Evolutionary conservation across 1,139 yeast species (phyloP).

Genomic region (Kodamaea alishanica): DNA sequence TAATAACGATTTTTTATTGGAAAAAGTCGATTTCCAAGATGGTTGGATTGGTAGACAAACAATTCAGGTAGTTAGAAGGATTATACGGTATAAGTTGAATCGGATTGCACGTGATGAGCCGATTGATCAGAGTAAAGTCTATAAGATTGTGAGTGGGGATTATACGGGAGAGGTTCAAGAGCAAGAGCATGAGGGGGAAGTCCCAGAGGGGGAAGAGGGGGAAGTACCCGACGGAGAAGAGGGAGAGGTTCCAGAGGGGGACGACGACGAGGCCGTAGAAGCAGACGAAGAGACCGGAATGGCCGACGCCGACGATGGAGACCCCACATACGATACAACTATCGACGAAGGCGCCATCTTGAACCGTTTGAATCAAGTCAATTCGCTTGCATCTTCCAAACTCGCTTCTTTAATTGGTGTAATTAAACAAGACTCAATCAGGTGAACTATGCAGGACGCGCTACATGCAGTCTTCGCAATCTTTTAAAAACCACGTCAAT

Average conservation of each 20-base stretch:
- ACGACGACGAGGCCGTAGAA: slow-evolving; percentile 11
- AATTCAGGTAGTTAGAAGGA: slow-evolving; percentile 59
- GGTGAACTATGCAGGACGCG: not conserved
- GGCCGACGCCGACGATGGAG: slow-evolving; percentile 14
- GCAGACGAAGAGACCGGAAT: slow-evolving; percentile 11
- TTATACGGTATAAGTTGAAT: slow-evolving; percentile 69
- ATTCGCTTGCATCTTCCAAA: slow-evolving; percentile 36
- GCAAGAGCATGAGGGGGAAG: slow-evolving; percentile 18
- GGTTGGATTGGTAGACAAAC: slow-evolving; percentile 78
- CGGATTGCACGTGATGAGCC: slow-evolving; percentile 47
- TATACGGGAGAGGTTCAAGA: slow-evolving; percentile 29
- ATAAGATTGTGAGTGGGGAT: slow-evolving; percentile 40
- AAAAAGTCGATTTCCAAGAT: slow-evolving; percentile 40
- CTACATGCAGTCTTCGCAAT: not conserved
- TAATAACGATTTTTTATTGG: slow-evolving; percentile 43
- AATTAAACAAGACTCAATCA: slow-evolving; percentile 40
- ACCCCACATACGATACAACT: slow-evolving; percentile 8
- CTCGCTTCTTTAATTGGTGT: slow-evolving; percentile 42
- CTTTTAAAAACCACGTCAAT: slow-evolving; percentile 2
- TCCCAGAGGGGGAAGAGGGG: slow-evolving; percentile 18
- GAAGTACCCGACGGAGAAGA: slow-evolving; percentile 21
- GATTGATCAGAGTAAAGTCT: slow-evolving; percentile 38
- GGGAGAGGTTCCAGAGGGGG: slow-evolving; percentile 17
- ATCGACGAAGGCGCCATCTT: slow-evolving; percentile 25
- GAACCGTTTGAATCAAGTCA: slow-evolving; percentile 32